Base-by-base conservation (phyloP, 441 rosid genomes). In the Monsonia emarginata region DNA sequence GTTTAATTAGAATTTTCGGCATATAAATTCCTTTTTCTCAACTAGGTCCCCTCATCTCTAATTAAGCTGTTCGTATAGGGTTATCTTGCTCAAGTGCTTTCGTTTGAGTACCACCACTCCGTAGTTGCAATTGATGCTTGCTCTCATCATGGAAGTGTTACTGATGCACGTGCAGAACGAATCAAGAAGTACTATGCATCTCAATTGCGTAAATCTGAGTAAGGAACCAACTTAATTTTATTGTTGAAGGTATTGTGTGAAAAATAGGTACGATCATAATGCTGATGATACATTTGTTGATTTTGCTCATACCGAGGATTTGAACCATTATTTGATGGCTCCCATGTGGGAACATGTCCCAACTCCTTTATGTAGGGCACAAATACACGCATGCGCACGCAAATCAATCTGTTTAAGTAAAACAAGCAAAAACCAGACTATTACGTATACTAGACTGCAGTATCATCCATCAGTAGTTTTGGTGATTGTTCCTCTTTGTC, bases 41-140 rank as follows among this genome's bases (percentile, higher is more conserved):
- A 67, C 22, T 27, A 31, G 24, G 62, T 50, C 50, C 27, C 50
- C 36, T 52, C 44, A 30, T 65, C 52, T 24, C 64, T 79, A 63
- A 76, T 69, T 67, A 59, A 67, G 48, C 63, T 71, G 67, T 52
- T 58, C 25, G 67, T 80, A 30, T 80, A 88, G 96, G 95, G 96
- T 67, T 89, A 89, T 80, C 95, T 92, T 69, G 84, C 96, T 0
- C 96, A 92, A 80, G 98, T 89, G 65, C 89, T 91, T 74, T 85
- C 96, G 59, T 88, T 88, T 73, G 88, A 88, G 67, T 87, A 84
- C 74, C 79, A 73, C 63, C 95, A 84, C 63, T 79, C 90, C 3
- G 96, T 89, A 66, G 83, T 88, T 66, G 96, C 98, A 0, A 82
- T 92, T 61, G 98, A 92, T 82, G 88, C 98, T 25, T 84, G 81